phyloP scores from a whole-genome alignment of 2,329 filamentous ascomycete genomes.

The Iodosphaeria phyllophila region DNA sequence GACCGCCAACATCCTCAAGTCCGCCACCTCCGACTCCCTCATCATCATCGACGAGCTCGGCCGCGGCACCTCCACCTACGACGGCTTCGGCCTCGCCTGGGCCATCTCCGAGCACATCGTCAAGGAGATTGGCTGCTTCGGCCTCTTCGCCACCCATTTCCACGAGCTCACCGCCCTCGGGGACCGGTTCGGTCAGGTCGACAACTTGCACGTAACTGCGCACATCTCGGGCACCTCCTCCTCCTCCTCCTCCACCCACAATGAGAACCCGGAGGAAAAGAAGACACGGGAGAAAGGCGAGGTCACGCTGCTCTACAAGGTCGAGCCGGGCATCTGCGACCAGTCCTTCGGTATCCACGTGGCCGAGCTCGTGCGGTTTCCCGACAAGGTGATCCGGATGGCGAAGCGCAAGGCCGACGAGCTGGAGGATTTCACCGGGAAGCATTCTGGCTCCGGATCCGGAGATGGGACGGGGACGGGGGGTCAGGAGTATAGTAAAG shows the following conservation, averaged over 20 bases:
- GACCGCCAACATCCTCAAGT: slow-evolving; percentile 95
- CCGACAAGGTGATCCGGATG: slow-evolving; percentile 95
- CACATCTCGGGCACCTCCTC: slow-evolving; percentile 48
- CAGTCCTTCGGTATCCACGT: slow-evolving; percentile 98
- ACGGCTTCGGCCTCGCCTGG: slow-evolving; percentile 97
- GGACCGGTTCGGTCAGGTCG: slow-evolving; percentile 70
- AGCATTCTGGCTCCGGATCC: slow-evolving; percentile 53
- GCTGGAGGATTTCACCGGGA: slow-evolving; percentile 81
- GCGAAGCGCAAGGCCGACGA: slow-evolving; percentile 98
- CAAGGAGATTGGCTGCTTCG: slow-evolving; percentile 83
- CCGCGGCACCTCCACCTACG: slow-evolving; percentile 91
- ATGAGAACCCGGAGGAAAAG: too few relatives aligned
- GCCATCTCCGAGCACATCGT: slow-evolving; percentile 96
- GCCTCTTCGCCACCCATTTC: slow-evolving; percentile 95
- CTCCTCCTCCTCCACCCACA: slow-evolving; percentile 15
- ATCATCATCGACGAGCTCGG: slow-evolving; percentile 98
- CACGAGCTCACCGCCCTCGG: slow-evolving; percentile 88
- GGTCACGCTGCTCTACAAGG: slow-evolving; percentile 92
- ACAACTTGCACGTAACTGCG: slow-evolving; percentile 89
- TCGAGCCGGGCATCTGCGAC: slow-evolving; percentile 87
- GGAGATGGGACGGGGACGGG: slow-evolving; percentile 24
- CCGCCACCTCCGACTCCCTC: slow-evolving; percentile 80
- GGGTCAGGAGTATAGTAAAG: slow-evolving; percentile 61
- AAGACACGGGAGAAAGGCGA: slow-evolving; percentile 61
- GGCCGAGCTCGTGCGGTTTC: slow-evolving; percentile 88